Evolutionary conservation across 495 filamentous ascomycete genomes (phyloP).

Genomic region (Penicillium longicatenatum): DNA sequence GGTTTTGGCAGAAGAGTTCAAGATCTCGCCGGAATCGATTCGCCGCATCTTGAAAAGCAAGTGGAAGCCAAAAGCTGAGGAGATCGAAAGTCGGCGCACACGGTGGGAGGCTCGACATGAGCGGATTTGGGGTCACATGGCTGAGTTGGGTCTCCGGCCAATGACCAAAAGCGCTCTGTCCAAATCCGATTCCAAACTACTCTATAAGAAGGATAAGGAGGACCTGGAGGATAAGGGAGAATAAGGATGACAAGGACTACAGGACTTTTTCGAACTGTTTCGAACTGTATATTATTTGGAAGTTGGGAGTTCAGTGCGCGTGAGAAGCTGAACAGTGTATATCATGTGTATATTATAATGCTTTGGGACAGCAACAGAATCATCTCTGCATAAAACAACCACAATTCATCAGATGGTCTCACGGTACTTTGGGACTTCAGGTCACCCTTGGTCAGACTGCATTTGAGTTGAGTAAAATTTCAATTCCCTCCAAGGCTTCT

Average conservation of each 20-base stretch:
- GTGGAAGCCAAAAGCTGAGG: constrained; percentile 70
- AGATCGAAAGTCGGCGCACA: constrained; percentile 58
- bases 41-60: constrained; percentile 82
- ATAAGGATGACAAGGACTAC: neutral
- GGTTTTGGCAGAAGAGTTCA: constrained; percentile 75
- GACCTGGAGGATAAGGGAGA: neutral
- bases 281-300: neutral
- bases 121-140: constrained; percentile 72
- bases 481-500: no score
- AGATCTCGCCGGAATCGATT: constrained; percentile 83
- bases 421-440: no score
- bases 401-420: neutral
- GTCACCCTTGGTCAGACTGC: no score
- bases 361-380: neutral
- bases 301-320: neutral
- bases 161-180: constrained; percentile 27
- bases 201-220: constrained; percentile 30
- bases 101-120: constrained; percentile 82
- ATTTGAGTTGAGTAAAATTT: no score
- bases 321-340: neutral
- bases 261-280: neutral
- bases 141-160: constrained; percentile 67
- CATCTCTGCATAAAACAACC: neutral
- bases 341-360: neutral
- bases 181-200: constrained; percentile 25